Evolutionary conservation across 176 grass and related monocot species (phyloP), one percentile per base, ranked within the genome.

Genomic region (Oryza coarctata): DNA sequence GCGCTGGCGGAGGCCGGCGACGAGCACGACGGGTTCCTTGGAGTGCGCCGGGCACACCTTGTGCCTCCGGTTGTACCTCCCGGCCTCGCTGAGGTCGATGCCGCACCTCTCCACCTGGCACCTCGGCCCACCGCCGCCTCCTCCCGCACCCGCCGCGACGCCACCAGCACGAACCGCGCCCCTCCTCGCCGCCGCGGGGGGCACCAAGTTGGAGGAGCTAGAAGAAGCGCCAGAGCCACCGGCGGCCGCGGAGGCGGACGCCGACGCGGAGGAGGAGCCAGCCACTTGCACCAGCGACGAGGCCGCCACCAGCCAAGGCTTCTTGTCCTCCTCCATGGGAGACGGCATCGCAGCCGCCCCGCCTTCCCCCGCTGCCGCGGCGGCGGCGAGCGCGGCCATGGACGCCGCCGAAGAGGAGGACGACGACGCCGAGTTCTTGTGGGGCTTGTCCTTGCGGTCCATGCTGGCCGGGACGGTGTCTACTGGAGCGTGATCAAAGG

Each of bases 41-140:
- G 88, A 76, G 78, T 98, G 95, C 34, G 79, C 33, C 87, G 93
- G 92, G 71, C 95, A 98, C 50, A 98, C 95, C 90, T 98, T 98
- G 76, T 98, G 95, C 84, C 95, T 84, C 68, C 85, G 80, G 85
- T 95, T 68, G 86, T 98, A 98, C 13, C 88, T 80, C 88, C 83
- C 89, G 22, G 85, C 92, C 18, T 93, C 90, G 25, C 52, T 68
- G 74, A 98, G 89, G 80, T 98, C 90, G 47, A 73, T 88, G 27
- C 85, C 69, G 88, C 95, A 98, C 84, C 90, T 66, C 63, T 98
- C 95, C 40, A 82, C 95, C 75, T 98, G 90, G 78, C 95, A 98
- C 81, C 77, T 81, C 71, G 88, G 90, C 69, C 66, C 84, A 6
- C 79, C 86, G 17, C 62, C 44, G 33, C 81, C 84, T 3, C 36